Base-by-base conservation (phyloP, 768 basidiomycete genomes). In the Amanita pallidorosea region DNA sequence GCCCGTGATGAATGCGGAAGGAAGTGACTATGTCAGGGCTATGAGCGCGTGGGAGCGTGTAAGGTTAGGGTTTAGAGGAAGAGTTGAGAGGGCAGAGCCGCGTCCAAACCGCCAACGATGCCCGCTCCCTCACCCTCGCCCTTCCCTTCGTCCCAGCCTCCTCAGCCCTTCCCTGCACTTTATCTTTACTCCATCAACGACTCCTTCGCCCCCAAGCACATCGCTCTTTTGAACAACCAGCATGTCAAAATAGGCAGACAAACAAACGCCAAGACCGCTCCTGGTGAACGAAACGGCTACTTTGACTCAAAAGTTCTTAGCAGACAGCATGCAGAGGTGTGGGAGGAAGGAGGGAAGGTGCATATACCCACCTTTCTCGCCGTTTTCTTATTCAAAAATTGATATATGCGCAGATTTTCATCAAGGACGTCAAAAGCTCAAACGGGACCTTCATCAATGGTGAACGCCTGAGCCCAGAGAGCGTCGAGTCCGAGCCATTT, bases 361-460 rank as follows among this genome's bases (percentile, higher is more conserved):
- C 45, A 72, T 22, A 25, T 38, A 52, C 38, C 44, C n/a, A 5
- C 23, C 20, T 49, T n/a, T 25, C 20, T 37, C 18, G 23, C 13
- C 9, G 43, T 41, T 45, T 15, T 40, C 33, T 53, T 45, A 49
- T 45, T 54, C 40, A 56, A 56, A 29, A 49, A 54, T 52, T 53
- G 56, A 48, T 53, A 52, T 29, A 44, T 44, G 41, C 4, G 29
- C 42, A 97, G 92, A 93, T 98, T 67, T 95, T 71, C 73, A 98
- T 99, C 74, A 95, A 92, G 68, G 96, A 98, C 66, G 92, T 97
- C 63, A 95, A 95, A 72, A 91, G 88, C 56, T 93, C 90, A 1
- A 99, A 99, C 56, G 96, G 96, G 1, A 99, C 96, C 5, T 99
- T 98, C 64, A 93, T 99, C 64, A 97, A 99, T 59, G 85, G 90